Base-by-base conservation (phyloP, 768 basidiomycete genomes). In the Phlegmacium glaucopus region DNA sequence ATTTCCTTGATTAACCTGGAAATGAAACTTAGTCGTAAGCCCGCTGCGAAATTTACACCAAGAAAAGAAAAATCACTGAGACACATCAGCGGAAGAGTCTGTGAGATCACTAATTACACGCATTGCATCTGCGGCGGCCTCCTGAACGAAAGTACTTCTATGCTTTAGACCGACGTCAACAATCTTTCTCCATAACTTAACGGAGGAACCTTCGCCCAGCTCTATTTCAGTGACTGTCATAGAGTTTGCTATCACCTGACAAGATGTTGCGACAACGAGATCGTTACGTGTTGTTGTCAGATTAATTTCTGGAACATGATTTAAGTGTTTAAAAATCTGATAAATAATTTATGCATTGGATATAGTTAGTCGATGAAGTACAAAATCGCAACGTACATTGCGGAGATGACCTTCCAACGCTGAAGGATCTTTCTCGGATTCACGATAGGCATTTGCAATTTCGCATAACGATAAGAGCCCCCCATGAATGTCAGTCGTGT, bases 401-500 rank as follows among this genome's bases (percentile, higher is more conserved):
- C 70, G 68, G 54, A 75, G 66, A 43, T 62, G 65, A 39, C 53
- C 58, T 44, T 73, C 73, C 46, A 63, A 60, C 54, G 61, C 58
- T 25, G 50, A 61, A 25, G 60, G 58, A 38, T 66, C 61, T 34
- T 56, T 48, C 47, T 51, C 52, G n/a, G 37, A 47, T 36, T 73
- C 61, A 12, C 63, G 69, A 53, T 76, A 83, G 2, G 82, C 83
- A n/a, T 67, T 61, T 0, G 90, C 82, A 12, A 97, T 70, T 61
- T 93, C 86, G 7, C 77, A 75, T 18, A 97, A 71, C 1, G 80
- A 82, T 17, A 84, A 69, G n/a, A 97, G 66, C 8, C 77, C 84
- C 2, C 95, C 95, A 59, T 97, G 94, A 9, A 94, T 68, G 57
- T 88, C 86, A 15, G 75, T 69, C 10, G 72, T 50, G 63, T 96